Base-by-base conservation (phyloP, 306 rosid genomes). In the Glycyrrhiza uralensis region DNA sequence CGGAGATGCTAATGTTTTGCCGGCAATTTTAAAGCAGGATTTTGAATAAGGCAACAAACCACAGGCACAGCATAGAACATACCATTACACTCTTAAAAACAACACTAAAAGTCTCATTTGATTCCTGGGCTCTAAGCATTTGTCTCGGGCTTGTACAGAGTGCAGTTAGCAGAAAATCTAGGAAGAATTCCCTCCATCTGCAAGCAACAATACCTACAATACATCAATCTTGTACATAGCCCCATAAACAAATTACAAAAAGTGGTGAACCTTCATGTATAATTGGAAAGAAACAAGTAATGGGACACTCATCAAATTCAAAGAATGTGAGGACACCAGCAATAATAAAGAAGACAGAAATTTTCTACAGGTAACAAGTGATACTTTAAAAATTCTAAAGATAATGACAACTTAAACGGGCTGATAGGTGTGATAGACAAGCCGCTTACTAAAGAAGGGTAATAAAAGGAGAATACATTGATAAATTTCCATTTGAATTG, bases 31-130 rank as follows among this genome's bases (percentile, higher is more conserved):
- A 63, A 63, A 78, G 73, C 47, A 46, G 39, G 51, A 66, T 10
- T 54, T 79, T 3, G 28, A 47, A 79, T 60, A 68, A 74, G 68
- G 67, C 26, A 74, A 49, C 20, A 66, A 47, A 36, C 59, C 46
- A 17, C 17, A 24, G 23, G 51, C 46, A 17, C 17, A 24, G 23
- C 47, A 39, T 28, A 30, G 7, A 32, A 24, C 66, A 67, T 22
- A 17, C 33, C 17, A 80, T 5, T 61, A 55, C 22, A 74, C 68
- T 67, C 51, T 30, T 33, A 12, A 69, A 52, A 74, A 41, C 28
- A 62, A 23, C 20, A 70, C 5, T 17, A 62, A 29, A 74, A 39
- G 51, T 11, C 23, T 15, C 29, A 64, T 63, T 51, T 64, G 65
- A 71, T 46, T 81, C 73, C 26, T 80, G 35, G 14, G 13, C 51